Evolutionary conservation across 371 early-diverging fungal species (phyloP).

Genomic region (Mortierella sp.): DNA sequence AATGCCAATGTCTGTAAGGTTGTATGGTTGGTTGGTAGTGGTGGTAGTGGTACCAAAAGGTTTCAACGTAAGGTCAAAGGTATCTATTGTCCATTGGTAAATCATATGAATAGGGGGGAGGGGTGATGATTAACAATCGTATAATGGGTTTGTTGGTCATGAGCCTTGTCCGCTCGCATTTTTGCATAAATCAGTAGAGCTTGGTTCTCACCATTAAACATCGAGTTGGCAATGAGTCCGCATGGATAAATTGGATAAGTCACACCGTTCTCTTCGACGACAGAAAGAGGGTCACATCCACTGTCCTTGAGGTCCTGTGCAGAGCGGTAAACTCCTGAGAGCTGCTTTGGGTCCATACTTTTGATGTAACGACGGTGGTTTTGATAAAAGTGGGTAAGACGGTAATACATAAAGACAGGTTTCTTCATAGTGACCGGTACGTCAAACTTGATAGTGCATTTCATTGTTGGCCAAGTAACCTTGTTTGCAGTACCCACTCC

Average conservation of each 20-base stretch:
- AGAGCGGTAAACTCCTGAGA: slow-evolving; percentile 73
- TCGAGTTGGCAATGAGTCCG: slow-evolving; percentile 97
- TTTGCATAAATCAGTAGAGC: neutral
- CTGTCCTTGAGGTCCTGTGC: slow-evolving; percentile 33
- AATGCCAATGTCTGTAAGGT: slow-evolving; percentile 75
- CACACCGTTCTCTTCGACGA: slow-evolving; percentile 26
- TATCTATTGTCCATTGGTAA: slow-evolving; percentile 43
- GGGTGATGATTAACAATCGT: neutral
- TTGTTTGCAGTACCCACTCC: slow-evolving; percentile 12
- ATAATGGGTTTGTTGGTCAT: neutral
- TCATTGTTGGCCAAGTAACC: slow-evolving; percentile 50
- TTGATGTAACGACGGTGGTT: slow-evolving; percentile 97
- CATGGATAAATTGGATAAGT: slow-evolving; percentile 89
- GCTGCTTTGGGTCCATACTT: slow-evolving; percentile 87
- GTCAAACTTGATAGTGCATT: slow-evolving; percentile 84
- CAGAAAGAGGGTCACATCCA: slow-evolving; percentile 35
- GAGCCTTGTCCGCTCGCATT: neutral
- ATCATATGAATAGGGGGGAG: neutral
- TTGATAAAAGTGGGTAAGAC: slow-evolving; percentile 98
- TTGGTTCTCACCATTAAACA: slow-evolving; percentile 67
- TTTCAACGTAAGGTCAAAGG: slow-evolving; percentile 33
- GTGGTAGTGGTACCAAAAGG: slow-evolving; percentile 18
- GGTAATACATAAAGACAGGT: slow-evolving; percentile 94
- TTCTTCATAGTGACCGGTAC: slow-evolving; percentile 75
- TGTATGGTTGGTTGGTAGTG: slow-evolving; percentile 57